A percentile compares a stretch with the other conserved stretches of the same genome.
phyloP scores from a whole-genome alignment of 192 early-diverging fungal species.

The Mortierella hygrophila region DNA sequence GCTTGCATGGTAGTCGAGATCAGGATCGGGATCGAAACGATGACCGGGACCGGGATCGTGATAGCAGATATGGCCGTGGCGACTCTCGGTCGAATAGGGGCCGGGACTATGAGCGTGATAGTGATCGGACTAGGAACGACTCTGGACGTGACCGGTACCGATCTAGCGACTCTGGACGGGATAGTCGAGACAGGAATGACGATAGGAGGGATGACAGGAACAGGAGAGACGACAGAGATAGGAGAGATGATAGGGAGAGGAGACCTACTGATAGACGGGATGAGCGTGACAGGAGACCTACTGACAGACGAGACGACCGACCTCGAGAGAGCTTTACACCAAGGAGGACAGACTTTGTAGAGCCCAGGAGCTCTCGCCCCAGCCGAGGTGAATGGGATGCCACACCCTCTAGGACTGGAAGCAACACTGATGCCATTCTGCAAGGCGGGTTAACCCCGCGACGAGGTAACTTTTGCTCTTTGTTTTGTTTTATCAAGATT shows the following conservation, averaged over 20 bases:
- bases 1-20: constrained; percentile 48
- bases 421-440: constrained; percentile 42
- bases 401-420: constrained; percentile 44
- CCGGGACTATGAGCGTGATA: constrained; percentile 16
- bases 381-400: constrained; percentile 61
- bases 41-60: constrained; percentile 34
- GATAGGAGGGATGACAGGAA: neutral
- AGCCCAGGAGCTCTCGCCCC: constrained; percentile 28
- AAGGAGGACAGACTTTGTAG: constrained; percentile 27
- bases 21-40: constrained; percentile 24
- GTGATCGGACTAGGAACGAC: constrained; percentile 25
- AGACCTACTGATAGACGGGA: constrained; percentile 26
- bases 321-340: constrained; percentile 29
- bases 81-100: constrained; percentile 30
- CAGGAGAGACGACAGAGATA: constrained; percentile 11
- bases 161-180: constrained; percentile 5
- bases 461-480: constrained; percentile 28
- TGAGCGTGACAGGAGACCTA: constrained; percentile 21
- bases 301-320: constrained; percentile 34
- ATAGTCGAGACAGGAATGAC: neutral
- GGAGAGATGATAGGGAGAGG: constrained; percentile 1
- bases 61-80: constrained; percentile 25
- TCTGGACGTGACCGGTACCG: constrained; percentile 34
- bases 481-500: neutral
- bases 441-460: constrained; percentile 53